Evolutionary conservation across 306 rosid genomes (phyloP).

Genomic region (Pterocarpus santalinus): DNA sequence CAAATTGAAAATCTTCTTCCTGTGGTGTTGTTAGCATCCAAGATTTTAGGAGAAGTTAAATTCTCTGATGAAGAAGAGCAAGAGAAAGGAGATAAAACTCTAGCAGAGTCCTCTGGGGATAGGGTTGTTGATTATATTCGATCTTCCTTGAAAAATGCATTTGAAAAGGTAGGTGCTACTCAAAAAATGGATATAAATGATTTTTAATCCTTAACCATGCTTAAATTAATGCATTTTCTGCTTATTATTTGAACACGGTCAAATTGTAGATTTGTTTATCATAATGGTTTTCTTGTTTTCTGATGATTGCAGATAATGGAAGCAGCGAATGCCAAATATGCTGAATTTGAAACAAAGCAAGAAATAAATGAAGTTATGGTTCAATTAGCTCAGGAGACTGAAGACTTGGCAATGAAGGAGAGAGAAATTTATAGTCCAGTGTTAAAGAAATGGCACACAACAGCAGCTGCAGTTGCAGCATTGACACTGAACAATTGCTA

Average conservation of each 20-base stretch:
- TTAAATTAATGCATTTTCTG: not conserved
- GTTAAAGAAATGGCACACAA: constrained; percentile 81
- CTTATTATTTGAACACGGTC: not conserved
- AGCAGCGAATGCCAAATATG: constrained; percentile 47
- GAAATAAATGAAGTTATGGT: constrained; percentile 59
- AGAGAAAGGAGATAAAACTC: constrained; percentile 47
- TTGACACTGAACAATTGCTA: constrained; percentile 77
- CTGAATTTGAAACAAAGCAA: constrained; percentile 45
- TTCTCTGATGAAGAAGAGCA: constrained; percentile 52
- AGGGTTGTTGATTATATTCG: constrained; percentile 72
- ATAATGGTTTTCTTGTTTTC: not conserved
- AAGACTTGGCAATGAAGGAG: constrained; percentile 77
- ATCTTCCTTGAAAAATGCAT: constrained; percentile 65
- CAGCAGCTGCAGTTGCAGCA: constrained; percentile 78
- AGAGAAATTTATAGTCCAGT: constrained; percentile 72
- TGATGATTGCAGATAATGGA: constrained; percentile 59
- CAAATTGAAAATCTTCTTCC: constrained; percentile 90
- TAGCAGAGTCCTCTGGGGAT: constrained; percentile 57
- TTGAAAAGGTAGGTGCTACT: constrained; percentile 63
- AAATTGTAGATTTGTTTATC: not conserved
- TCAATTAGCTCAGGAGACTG: constrained; percentile 74
- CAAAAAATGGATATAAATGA: too few species aligned
- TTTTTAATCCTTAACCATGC: not conserved
- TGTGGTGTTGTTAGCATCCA: constrained; percentile 66
- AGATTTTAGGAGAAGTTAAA: constrained; percentile 60